Base-by-base conservation (phyloP, 1,284 basidiomycete species). In the Ustilago tritici region DNA sequence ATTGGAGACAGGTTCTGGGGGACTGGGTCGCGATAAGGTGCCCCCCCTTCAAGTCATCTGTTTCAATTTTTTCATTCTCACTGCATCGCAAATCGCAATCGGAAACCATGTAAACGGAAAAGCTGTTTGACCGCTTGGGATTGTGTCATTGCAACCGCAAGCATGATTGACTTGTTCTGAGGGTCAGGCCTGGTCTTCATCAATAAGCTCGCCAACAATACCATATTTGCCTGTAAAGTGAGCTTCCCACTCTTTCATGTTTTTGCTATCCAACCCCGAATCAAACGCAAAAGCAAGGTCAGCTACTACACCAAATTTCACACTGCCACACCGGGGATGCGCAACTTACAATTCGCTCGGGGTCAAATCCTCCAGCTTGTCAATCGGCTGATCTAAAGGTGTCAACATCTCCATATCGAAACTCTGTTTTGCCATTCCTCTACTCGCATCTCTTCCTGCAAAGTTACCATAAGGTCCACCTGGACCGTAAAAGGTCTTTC, bases 401-500 rank as follows among this genome's bases (percentile, higher is more conserved):
- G 93, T 95, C 71, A 97, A 89, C 92, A 96, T 95, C 49, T 95
- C 95, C 34, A 89, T 56, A 80, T 95, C 95, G 80, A 98, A 98
- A 4, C 93, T 95, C 87, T 98, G 95, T 87, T 95, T 97, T 9
- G 95, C 95, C 95, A 97, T 96, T 12, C 95, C 95, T 53, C 95
- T 89, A 10, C 93, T 95, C 0, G 95, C 95, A 87, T 98, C 95
- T 59, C 94, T 89, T 3, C 95, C 95, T 2, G 95, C 95, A 89
- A 98, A 97, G 87, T 97, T 97, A 36, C 95, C 95, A 84, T 98
- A 98, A 90, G 95, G 94, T 0, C 95, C 95, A 81, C 92, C 91
- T 19, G 95, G 95, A 0, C 95, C 95, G 86, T 98, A 97, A 87
- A 98, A 98, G 84, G 90, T 93, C 80, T 91, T 89, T 36, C 95